Percentiles rank a stretch among this genome's conserved stretches.
Conservation (phyloP, 306 rosid species). For the Castanopsis chinensis region DNA sequence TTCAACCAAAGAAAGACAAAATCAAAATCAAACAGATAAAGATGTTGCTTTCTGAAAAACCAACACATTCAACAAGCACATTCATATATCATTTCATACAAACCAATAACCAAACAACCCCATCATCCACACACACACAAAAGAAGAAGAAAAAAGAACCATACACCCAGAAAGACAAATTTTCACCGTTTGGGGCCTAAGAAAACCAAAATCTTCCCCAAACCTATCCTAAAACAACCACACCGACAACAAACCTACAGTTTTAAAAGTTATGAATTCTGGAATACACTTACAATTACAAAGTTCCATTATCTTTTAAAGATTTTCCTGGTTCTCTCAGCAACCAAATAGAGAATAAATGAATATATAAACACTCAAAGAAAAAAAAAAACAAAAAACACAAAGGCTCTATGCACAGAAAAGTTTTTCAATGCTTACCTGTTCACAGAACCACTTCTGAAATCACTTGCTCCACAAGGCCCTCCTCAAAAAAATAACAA, state of each 20-base stretch:
- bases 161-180: conserved; percentile 7
- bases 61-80: background rate
- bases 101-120: conserved; percentile 2
- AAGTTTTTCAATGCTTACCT: conserved; percentile 34
- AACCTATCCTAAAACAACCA: conserved; percentile 4
- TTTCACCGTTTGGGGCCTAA: conserved; percentile 4
- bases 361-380: background rate
- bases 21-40: background rate
- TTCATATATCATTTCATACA: background rate
- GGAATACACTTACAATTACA: conserved; percentile 9
- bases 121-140: background rate
- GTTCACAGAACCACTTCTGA: conserved; percentile 17
- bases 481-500: conserved; percentile 22
- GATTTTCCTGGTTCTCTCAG: conserved; percentile 15
- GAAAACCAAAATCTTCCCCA: background rate
- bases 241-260: background rate
- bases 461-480: conserved; percentile 22
- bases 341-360: conserved; percentile 17
- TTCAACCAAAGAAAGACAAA: background rate
- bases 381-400: background rate
- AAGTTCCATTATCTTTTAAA: conserved; percentile 1
- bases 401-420: background rate
- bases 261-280: background rate
- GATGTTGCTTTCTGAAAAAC: background rate
- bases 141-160: background rate